These are phyloP conservation scores for Mortierella sp. DNA, from an alignment of 371 early-diverging fungal species.

Conservation along the genomic window DNA sequence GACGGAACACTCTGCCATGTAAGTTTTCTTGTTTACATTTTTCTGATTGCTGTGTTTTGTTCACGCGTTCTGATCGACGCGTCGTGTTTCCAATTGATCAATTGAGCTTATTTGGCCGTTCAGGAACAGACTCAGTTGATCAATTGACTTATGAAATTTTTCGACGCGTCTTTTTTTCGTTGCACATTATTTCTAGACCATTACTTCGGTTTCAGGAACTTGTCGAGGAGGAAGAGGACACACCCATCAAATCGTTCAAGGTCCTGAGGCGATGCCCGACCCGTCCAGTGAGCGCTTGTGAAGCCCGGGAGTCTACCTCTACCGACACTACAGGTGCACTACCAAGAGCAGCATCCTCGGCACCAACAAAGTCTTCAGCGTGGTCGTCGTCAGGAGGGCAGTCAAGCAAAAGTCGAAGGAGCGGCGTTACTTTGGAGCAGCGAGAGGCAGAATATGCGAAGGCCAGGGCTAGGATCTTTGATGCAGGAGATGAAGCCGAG, in stretches of 20 bases:
- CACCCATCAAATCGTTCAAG: slow-evolving; percentile 19
- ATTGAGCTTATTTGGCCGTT: neutral
- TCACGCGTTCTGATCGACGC: neutral
- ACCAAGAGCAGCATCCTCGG: neutral
- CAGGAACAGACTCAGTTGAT: neutral
- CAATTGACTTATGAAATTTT: no score
- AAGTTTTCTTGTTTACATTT: slow-evolving; percentile 38
- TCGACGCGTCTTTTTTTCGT: no score
- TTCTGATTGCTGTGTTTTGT: slow-evolving; percentile 5
- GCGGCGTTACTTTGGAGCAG: slow-evolving; percentile 72
- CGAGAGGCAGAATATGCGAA: slow-evolving; percentile 79
- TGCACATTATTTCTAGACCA: slow-evolving; percentile 49
- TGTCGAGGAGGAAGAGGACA: slow-evolving; percentile 23
- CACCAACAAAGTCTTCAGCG: neutral
- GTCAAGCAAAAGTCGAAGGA: slow-evolving; percentile 56
- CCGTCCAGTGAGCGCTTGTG: slow-evolving; percentile 26
- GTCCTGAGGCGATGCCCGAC: slow-evolving; percentile 21
- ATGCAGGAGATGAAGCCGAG: slow-evolving; percentile 16
- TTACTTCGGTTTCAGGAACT: slow-evolving; percentile 32
- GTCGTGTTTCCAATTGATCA: neutral
- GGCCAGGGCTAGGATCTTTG: slow-evolving; percentile 83
- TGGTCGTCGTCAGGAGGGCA: neutral
- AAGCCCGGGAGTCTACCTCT: neutral
- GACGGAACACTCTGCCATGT: slow-evolving; percentile 71
- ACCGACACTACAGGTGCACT: neutral